A percentile compares a stretch with the other conserved stretches of the same genome.
These are phyloP conservation scores for Digitaria exilis DNA, from an alignment of 202 grass and related monocot genomes.

Conservation along the genomic window DNA sequence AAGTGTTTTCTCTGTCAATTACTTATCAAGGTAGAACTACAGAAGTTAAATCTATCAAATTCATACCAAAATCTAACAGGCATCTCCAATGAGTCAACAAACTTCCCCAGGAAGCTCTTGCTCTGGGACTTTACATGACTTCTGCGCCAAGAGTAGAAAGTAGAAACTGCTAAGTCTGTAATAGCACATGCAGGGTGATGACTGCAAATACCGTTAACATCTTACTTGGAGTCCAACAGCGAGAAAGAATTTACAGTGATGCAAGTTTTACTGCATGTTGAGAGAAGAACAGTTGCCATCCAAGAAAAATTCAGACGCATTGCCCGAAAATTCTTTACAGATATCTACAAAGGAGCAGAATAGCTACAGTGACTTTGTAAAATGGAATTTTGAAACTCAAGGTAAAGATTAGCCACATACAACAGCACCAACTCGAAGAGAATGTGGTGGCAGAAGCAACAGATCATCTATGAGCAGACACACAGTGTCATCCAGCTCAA, in stretches of 20 bases:
- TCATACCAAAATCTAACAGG: constrained; percentile 84
- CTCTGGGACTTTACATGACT: constrained; percentile 43
- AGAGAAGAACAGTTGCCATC: constrained; percentile 53
- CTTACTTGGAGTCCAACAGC: constrained; percentile 69
- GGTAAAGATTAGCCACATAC: constrained; percentile 52
- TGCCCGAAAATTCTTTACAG: constrained; percentile 65
- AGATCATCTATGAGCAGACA: constrained; percentile 79
- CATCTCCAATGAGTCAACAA: constrained; percentile 69
- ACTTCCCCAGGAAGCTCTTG: constrained; percentile 56
- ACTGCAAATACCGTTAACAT: constrained; percentile 15
- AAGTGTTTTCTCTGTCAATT: background rate
- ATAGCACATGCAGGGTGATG: background rate
- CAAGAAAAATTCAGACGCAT: constrained; percentile 61
- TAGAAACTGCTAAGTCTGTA: constrained; percentile 23
- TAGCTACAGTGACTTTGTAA: constrained; percentile 17
- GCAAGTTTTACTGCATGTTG: constrained; percentile 74
- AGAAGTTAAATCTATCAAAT: constrained; percentile 37
- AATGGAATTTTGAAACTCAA: constrained; percentile 30
- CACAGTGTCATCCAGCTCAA: constrained; percentile 67
- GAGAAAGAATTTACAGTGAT: constrained; percentile 72
- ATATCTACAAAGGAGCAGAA: constrained; percentile 58
- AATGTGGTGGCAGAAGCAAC: constrained; percentile 59
- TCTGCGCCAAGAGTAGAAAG: constrained; percentile 55
- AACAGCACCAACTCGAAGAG: constrained; percentile 80
- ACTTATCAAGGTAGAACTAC: constrained; percentile 19